Evolutionary conservation across 306 rosid genomes (phyloP).

Genomic region (Castanea mollissima): DNA sequence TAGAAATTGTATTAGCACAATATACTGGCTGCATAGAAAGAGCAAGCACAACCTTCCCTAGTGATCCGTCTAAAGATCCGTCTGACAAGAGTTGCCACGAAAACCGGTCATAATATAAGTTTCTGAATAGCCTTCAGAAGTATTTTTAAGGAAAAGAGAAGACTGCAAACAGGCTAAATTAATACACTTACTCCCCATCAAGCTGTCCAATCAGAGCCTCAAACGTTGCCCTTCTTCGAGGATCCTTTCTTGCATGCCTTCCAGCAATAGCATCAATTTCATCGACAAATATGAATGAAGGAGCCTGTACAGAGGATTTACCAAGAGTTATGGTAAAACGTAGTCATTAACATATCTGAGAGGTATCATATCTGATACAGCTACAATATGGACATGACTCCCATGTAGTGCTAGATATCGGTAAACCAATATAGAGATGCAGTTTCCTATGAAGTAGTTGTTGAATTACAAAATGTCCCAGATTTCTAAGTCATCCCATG

Average conservation of each 20-base stretch:
- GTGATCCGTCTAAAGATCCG: not conserved
- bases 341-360: not conserved
- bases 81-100: not conserved
- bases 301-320: conserved; percentile 58
- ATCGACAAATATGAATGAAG: conserved; percentile 91
- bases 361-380: not conserved
- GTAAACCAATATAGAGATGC: not conserved
- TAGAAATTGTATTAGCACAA: not conserved
- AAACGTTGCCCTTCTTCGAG: conserved; percentile 87
- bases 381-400: not conserved
- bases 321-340: not conserved
- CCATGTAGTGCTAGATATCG: not conserved
- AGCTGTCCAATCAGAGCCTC: conserved; percentile 94
- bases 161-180: not conserved
- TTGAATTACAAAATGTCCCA: not conserved
- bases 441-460: not conserved
- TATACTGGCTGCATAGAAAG: not conserved
- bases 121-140: not conserved
- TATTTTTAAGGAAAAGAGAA: not conserved
- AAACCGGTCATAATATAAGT: not conserved
- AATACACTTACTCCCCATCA: conserved; percentile 87
- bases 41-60: not conserved
- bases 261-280: conserved; percentile 99
- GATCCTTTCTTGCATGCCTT: conserved; percentile 90
- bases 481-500: not conserved